Conservation (phyloP, 2,329 filamentous ascomycete genomes). For the Thyridium curvatum region DNA sequence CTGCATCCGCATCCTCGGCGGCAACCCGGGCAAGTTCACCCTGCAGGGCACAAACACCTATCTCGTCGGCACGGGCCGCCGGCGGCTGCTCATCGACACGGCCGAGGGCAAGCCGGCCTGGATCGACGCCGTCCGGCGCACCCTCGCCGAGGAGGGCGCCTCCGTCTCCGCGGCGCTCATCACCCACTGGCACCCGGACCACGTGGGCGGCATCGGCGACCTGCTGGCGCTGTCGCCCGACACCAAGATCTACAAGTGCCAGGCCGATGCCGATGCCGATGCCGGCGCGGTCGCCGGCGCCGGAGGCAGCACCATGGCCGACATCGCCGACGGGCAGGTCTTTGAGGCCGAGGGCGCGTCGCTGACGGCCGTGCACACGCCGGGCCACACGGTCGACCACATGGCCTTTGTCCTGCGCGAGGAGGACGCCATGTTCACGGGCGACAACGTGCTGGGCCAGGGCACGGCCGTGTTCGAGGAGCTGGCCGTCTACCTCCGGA, state of each 20-base stretch:
- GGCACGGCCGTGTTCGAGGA: conserved; percentile 70
- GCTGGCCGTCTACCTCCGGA: conserved; percentile 53
- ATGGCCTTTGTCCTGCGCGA: conserved; percentile 57
- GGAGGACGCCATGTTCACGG: conserved; percentile 65
- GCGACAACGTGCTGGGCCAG: conserved; percentile 69
- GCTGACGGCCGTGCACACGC: conserved; percentile 56
- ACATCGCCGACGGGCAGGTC: conserved; percentile 37
- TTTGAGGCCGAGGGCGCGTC: conserved; percentile 49
- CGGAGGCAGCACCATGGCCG: conserved; percentile 6
- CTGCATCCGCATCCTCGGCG: conserved; percentile 79
- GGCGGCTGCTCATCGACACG: conserved; percentile 81
- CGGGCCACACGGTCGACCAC: conserved; percentile 68
- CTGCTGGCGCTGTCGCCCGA: conserved; percentile 55
- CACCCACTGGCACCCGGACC: conserved; percentile 91
- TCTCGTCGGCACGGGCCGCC: conserved; percentile 68
- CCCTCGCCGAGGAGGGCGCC: conserved; percentile 61
- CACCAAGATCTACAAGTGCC: conserved; percentile 55
- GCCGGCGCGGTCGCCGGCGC: too few relatives aligned
- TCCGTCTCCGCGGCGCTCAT: conserved; percentile 65
- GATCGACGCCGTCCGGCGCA: conserved; percentile 57
- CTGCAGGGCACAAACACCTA: conserved; percentile 90
- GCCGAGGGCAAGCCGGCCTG: conserved; percentile 75
- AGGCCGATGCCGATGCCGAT: conserved; percentile 28
- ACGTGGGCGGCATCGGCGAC: conserved; percentile 69
- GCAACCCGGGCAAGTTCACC: conserved; percentile 80